Percentiles rank a stretch among this genome's conserved stretches.
Evolutionary conservation across 257 asterid genomes (phyloP).

Genomic region (Solanum peruvianum): DNA sequence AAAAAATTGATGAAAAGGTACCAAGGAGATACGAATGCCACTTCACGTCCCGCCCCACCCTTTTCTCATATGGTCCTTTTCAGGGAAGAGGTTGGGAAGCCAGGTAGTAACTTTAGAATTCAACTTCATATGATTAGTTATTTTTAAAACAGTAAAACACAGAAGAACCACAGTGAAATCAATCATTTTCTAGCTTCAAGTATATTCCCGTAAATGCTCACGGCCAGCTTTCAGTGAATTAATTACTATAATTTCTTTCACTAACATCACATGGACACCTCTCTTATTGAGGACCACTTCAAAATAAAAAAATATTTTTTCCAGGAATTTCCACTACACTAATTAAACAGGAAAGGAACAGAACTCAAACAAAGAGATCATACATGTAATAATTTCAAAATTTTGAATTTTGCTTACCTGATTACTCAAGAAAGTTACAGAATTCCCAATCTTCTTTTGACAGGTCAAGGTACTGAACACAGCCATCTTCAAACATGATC

Average conservation of each 20-base stretch:
- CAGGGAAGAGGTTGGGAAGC: neutral
- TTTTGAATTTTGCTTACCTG: constrained; percentile 19
- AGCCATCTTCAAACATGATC: constrained; percentile 91
- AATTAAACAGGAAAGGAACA: neutral
- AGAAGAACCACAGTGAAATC: neutral
- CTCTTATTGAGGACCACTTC: neutral
- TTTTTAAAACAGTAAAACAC: neutral
- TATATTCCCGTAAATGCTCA: neutral
- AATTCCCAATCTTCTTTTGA: constrained; percentile 85
- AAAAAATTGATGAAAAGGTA: neutral
- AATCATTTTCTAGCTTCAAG: neutral
- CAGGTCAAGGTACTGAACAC: constrained; percentile 57
- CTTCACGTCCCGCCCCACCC: neutral
- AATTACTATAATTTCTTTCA: neutral
- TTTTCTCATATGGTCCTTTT: neutral
- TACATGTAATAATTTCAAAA: neutral
- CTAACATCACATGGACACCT: neutral
- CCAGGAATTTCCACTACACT: neutral
- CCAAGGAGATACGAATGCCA: neutral
- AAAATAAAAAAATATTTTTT: neutral
- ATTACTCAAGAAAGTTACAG: constrained; percentile 25
- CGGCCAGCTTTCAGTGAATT: neutral
- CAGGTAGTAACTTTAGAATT: neutral
- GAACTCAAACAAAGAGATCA: neutral
- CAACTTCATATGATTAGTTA: neutral